These are phyloP conservation scores for Salix koriyanagi DNA, from an alignment of 345 rosid genomes.

Conservation along the genomic window DNA sequence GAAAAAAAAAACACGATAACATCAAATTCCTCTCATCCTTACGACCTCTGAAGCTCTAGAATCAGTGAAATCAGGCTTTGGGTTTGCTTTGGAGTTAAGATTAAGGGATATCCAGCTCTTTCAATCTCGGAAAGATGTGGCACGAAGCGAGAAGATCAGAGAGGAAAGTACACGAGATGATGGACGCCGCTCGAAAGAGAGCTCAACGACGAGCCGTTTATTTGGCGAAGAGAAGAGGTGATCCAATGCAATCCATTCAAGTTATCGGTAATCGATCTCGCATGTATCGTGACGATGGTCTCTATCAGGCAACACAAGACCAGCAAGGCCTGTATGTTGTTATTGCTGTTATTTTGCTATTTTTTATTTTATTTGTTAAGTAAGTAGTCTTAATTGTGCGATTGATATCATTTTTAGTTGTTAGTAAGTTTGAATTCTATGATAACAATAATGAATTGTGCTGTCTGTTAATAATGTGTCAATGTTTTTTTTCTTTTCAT, in stretches of 20 bases:
- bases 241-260: constrained; percentile 90
- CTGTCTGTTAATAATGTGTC: neutral
- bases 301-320: constrained; percentile 81
- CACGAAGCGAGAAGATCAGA: constrained; percentile 99
- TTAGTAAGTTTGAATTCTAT: neutral
- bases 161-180: constrained; percentile 94
- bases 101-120: neutral
- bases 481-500: neutral
- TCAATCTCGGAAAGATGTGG: constrained; percentile 63
- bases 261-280: constrained; percentile 66
- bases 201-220: constrained; percentile 86
- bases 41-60: neutral
- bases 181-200: constrained; percentile 98
- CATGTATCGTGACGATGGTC: constrained; percentile 76
- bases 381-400: neutral
- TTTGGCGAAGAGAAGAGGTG: constrained; percentile 90
- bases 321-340: constrained; percentile 75
- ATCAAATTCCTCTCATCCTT: neutral
- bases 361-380: neutral
- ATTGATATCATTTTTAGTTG: neutral
- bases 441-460: neutral
- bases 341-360: neutral
- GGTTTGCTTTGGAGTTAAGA: neutral
- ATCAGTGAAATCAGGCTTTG: constrained; percentile 1
- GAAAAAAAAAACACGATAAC: neutral